phyloP scores from a whole-genome alignment of 305 asterid genomes.

The Solanum hybrid region DNA sequence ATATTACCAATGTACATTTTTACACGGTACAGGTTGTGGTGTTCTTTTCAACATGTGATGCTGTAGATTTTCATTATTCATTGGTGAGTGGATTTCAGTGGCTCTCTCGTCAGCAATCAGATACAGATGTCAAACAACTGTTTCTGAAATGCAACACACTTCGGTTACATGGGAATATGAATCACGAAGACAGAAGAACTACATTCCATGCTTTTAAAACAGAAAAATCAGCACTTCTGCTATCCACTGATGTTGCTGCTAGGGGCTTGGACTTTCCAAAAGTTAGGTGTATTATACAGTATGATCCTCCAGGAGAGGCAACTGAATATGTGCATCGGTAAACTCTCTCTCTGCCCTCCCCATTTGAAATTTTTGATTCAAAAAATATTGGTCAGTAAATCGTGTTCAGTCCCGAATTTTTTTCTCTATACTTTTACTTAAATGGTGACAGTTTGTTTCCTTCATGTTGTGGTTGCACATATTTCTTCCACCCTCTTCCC shows the following conservation, averaged over 20 bases:
- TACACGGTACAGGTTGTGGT: constrained; percentile 58
- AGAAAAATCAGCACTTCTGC: constrained; percentile 76
- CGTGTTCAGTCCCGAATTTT: neutral
- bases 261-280: constrained; percentile 95
- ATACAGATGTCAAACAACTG: constrained; percentile 31
- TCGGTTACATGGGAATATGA: constrained; percentile 84
- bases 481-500: neutral
- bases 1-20: neutral
- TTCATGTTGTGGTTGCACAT: neutral
- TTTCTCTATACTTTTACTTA: neutral
- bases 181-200: constrained; percentile 71
- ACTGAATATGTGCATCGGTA: constrained; percentile 98
- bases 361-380: neutral
- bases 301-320: constrained; percentile 99
- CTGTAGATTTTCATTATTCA: constrained; percentile 88
- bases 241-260: constrained; percentile 91
- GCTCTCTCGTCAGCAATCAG: constrained; percentile 36
- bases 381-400: neutral
- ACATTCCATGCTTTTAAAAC: constrained; percentile 73
- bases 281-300: constrained; percentile 89
- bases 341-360: neutral
- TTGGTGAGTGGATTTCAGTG: constrained; percentile 53
- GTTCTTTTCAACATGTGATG: constrained; percentile 91
- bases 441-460: neutral
- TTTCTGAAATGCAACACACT: constrained; percentile 68